Percentiles rank a stretch among this genome's conserved stretches.
Evolutionary conservation across 768 basidiomycete species (phyloP).

Genomic region (Exsudoporus frostii): DNA sequence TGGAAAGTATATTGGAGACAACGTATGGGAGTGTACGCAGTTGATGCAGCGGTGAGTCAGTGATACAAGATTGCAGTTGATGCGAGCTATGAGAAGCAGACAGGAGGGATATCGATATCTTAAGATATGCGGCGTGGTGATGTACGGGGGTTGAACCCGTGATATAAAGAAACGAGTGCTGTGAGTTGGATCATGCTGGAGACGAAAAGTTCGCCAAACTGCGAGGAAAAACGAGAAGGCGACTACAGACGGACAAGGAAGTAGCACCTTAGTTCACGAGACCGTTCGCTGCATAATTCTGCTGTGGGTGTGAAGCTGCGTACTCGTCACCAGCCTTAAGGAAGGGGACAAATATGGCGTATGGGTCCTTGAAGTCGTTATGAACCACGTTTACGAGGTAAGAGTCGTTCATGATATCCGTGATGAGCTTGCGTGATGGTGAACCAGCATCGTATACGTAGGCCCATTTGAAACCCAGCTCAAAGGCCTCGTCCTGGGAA

Average conservation of each 20-base stretch:
- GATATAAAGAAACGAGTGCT: conserved; percentile 33
- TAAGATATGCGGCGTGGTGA: conserved; percentile 28
- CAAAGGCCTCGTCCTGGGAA: conserved; percentile 87
- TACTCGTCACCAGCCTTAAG: conserved; percentile 69
- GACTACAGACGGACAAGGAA: not conserved
- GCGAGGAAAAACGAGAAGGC: not conserved
- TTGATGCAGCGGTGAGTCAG: conserved; percentile 47
- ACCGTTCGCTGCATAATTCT: conserved; percentile 37
- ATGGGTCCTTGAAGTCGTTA: conserved; percentile 85
- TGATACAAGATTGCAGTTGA: conserved; percentile 30
- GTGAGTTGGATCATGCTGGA: conserved; percentile 30
- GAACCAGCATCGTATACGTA: conserved; percentile 78
- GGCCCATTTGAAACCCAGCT: conserved; percentile 90
- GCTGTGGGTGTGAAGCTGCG: conserved; percentile 36
- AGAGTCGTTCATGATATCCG: conserved; percentile 73
- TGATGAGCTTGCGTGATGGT: conserved; percentile 69
- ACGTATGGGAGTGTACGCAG: conserved; percentile 41
- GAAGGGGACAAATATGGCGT: conserved; percentile 88
- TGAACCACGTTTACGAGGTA: conserved; percentile 95
- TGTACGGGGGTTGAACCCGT: conserved; percentile 90
- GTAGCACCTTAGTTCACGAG: conserved; percentile 18
- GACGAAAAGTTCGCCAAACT: not conserved
- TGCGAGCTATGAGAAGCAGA: conserved; percentile 14
- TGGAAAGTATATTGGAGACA: conserved; percentile 17
- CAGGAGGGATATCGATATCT: conserved; percentile 16